Percentiles rank a stretch among this genome's conserved stretches.
phyloP scores from a whole-genome alignment of 2,329 filamentous ascomycete genomes.

The Penicillium sclerotiorum region DNA sequence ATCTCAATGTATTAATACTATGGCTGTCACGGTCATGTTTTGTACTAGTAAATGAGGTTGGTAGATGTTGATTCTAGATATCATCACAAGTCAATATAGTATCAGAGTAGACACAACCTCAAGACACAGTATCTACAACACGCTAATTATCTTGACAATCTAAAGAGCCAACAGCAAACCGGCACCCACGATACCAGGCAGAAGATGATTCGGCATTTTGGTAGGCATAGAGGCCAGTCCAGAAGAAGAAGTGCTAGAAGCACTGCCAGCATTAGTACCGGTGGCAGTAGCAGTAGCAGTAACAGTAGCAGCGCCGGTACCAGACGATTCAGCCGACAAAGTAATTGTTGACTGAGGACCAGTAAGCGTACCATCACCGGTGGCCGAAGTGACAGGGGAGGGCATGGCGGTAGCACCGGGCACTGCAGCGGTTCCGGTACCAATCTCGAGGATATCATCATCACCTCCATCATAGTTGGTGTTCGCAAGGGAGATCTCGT shows the following conservation, averaged over 20 bases:
- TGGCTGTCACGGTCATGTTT: too few relatives aligned
- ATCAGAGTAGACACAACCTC: too few relatives aligned
- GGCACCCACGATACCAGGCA: constrained; percentile 23
- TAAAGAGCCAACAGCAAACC: constrained; percentile 23
- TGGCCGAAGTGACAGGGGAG: constrained; percentile 12
- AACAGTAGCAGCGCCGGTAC: background rate
- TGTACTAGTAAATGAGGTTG: too few relatives aligned
- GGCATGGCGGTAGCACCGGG: constrained; percentile 50
- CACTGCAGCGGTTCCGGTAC: constrained; percentile 48
- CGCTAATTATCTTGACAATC: background rate
- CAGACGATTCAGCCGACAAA: background rate
- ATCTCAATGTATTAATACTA: too few relatives aligned
- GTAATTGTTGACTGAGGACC: background rate
- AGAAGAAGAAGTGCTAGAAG: constrained; percentile 11
- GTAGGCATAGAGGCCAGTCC: constrained; percentile 19
- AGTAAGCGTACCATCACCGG: constrained; percentile 8
- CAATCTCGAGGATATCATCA: constrained; percentile 52
- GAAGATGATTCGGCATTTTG: constrained; percentile 15
- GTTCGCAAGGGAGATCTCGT: constrained; percentile 71
- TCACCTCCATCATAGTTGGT: constrained; percentile 62
- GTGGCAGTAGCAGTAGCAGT: background rate
- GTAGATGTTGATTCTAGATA: too few relatives aligned
- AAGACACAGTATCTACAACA: background rate
- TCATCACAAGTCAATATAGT: too few relatives aligned
- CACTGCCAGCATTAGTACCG: background rate